Evolutionary conservation across 176 grass and related monocot species (phyloP), one percentile per base, ranked within the genome.

Genomic region (Carex cristatella): DNA sequence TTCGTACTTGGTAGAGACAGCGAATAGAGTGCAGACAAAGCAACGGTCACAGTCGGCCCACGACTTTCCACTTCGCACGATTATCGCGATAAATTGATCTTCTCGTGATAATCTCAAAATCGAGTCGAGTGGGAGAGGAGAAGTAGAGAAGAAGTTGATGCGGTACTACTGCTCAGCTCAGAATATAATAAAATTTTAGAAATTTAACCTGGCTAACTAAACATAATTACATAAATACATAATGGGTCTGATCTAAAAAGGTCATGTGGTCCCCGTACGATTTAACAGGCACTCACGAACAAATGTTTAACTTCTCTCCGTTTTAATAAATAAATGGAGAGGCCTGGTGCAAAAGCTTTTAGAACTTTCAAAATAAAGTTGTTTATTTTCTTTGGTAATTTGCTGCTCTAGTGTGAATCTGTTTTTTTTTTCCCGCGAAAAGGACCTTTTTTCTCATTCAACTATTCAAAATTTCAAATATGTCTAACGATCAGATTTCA

Each of bases 21-120:
- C 62, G 62, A 69, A 83, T 65, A 69, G 81, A 83, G 81, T 83
- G 81, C 81, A 69, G 81, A 83, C 81, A 83, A 83, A 83, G 81
- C 81, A 83, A 83, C 81, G 81, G 81, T 83, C 81, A 51, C 81
- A 69, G 61, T 83, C 63, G 53, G 42, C 42, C 33, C 81, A 83
- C 81, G 61, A 69, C 61, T 83, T 67, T 32, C 13, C 61, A 83
- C 2, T 12, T 65, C 42, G 12, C 1, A 1, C 54, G 9, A 16
- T 69, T 67, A 0, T 82, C 62, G 61, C 74, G 74, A 37, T 57
- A 58, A 4, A 44, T 9, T 42, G 2, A 49, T 6, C 0, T 79
- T 62, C 0, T 69, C 81, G 62, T 18, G 63, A 83, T 53, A 37
- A 48, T 27, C 32, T 82, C 0, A 35, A 51, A 32, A 9, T 35